Conservation (phyloP, 2,329 filamentous ascomycete species). For the Epichloe aotearoae region DNA sequence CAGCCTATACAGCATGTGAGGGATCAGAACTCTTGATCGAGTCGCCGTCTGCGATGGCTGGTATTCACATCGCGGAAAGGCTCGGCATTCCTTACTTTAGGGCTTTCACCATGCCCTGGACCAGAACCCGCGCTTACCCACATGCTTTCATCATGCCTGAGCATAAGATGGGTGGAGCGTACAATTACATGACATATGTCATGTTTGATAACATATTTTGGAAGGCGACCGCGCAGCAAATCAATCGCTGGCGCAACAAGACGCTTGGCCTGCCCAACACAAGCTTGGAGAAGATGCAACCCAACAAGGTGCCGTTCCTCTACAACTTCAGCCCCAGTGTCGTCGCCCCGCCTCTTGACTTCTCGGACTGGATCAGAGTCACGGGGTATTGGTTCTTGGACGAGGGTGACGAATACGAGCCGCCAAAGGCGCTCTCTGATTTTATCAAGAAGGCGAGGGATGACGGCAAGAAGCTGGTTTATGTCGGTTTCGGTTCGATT, state of each 20-base stretch:
- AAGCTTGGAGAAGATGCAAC: conserved; percentile 78
- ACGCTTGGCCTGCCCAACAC: conserved; percentile 69
- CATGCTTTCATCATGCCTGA: conserved; percentile 92
- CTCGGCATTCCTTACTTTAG: conserved; percentile 90
- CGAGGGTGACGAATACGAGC: conserved; percentile 56
- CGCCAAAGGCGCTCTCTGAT: conserved; percentile 58
- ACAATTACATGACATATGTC: conserved; percentile 90
- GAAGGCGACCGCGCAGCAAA: conserved; percentile 80
- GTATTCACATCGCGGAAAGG: conserved; percentile 93
- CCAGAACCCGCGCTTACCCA: conserved; percentile 84
- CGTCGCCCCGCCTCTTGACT: conserved; percentile 88
- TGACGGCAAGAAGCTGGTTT: conserved; percentile 85
- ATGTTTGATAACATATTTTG: conserved; percentile 97
- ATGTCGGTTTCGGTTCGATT: conserved; percentile 94
- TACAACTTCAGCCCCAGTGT: conserved; percentile 96
- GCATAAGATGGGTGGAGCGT: conserved; percentile 85
- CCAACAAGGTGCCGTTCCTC: conserved; percentile 93
- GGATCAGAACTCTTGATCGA: conserved; percentile 85
- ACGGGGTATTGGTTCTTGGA: conserved; percentile 98
- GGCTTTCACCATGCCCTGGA: conserved; percentile 98
- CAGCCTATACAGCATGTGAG: conserved; percentile 73
- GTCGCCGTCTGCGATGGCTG: conserved; percentile 91
- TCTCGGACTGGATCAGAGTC: conserved; percentile 92
- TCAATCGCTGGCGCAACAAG: conserved; percentile 85
- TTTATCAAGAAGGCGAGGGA: conserved; percentile 75